These are phyloP conservation scores for Tylopilus subfusipes DNA, from an alignment of 768 basidiomycete species.

Conservation along the genomic window DNA sequence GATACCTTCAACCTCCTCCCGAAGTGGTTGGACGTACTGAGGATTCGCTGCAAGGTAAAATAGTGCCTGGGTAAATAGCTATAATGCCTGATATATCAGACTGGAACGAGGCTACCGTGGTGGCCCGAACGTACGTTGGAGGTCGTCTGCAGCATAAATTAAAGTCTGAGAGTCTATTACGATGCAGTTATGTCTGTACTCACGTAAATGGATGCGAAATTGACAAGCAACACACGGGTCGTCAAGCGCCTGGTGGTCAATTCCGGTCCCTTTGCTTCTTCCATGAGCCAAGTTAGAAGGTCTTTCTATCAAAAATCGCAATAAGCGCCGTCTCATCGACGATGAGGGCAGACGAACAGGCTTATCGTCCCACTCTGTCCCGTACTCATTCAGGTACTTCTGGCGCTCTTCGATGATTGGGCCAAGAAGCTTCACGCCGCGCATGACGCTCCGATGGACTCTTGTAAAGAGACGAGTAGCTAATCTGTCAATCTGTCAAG, in stretches of 20 bases:
- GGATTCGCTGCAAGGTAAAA: too few relatives aligned
- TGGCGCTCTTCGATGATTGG: constrained; percentile 32
- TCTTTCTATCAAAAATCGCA: constrained; percentile 25
- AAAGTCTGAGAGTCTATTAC: too few relatives aligned
- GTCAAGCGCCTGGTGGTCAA: constrained; percentile 21
- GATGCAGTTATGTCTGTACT: background rate
- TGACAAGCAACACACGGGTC: constrained; percentile 6
- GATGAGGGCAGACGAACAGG: constrained; percentile 16
- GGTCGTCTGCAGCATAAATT: constrained; percentile 2
- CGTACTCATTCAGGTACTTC: constrained; percentile 18
- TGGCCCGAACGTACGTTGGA: constrained; percentile 9
- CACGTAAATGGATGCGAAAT: constrained; percentile 25
- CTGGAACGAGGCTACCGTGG: background rate
- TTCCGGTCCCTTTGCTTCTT: constrained; percentile 22
- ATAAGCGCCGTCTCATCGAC: background rate
- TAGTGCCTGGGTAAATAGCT: constrained; percentile 35
- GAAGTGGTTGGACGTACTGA: constrained; percentile 34
- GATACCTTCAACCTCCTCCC: constrained; percentile 18
- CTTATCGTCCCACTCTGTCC: constrained; percentile 19
- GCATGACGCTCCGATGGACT: background rate
- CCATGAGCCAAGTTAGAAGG: constrained; percentile 34
- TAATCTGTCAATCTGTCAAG: constrained; percentile 5
- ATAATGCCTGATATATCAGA: background rate
- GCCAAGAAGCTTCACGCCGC: constrained; percentile 15
- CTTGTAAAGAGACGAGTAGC: constrained; percentile 9